phyloP scores from a whole-genome alignment of 192 early-diverging fungal species.

The Funneliformis mosseae region DNA sequence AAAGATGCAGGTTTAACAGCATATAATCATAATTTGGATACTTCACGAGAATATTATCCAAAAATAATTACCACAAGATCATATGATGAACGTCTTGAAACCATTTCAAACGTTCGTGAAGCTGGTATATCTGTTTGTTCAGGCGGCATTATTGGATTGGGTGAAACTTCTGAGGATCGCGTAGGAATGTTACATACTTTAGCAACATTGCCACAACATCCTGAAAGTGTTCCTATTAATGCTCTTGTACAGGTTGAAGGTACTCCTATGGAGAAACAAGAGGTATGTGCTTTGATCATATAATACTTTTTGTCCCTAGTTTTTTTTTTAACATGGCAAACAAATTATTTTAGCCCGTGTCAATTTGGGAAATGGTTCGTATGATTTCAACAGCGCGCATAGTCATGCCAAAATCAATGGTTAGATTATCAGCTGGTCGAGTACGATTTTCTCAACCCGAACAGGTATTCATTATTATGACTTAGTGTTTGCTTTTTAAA shows the following conservation, averaged over 20 bases:
- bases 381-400: conserved; percentile 86
- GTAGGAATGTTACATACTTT: conserved; percentile 77
- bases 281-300: conserved; percentile 40
- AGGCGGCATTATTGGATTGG: conserved; percentile 84
- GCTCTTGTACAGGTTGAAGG: conserved; percentile 79
- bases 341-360: conserved; percentile 56
- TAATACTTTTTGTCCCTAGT: conserved; percentile 12
- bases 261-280: conserved; percentile 75
- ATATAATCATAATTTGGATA: conserved; percentile 88
- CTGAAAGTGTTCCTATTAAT: conserved; percentile 81
- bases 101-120: conserved; percentile 69
- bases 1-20: conserved; percentile 85
- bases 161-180: conserved; percentile 70
- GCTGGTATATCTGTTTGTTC: conserved; percentile 83
- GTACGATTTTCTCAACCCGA: conserved; percentile 70
- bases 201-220: conserved; percentile 69
- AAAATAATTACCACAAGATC: conserved; percentile 83
- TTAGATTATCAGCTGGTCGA: conserved; percentile 75
- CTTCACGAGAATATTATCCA: conserved; percentile 76
- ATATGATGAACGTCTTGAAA: conserved; percentile 78
- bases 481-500: neutral
- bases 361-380: conserved; percentile 81
- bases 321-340: neutral
- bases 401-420: conserved; percentile 78
- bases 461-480: conserved; percentile 36